Percentiles rank a stretch among this genome's conserved stretches.
These are phyloP conservation scores for Entoloma clypeatum DNA, from an alignment of 1,284 basidiomycete species.

Conservation along the genomic window DNA sequence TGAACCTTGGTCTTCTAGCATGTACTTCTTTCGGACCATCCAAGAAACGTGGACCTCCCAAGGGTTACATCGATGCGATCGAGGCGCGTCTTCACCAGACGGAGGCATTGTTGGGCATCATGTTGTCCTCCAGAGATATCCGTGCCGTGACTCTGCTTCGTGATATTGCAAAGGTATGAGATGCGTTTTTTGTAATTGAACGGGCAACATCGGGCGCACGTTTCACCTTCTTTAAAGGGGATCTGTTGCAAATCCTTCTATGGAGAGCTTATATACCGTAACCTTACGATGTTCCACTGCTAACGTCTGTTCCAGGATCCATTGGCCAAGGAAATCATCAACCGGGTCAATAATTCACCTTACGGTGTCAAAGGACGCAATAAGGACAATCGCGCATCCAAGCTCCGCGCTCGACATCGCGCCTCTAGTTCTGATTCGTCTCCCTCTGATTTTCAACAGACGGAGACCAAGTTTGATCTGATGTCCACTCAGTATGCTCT, in stretches of 20 bases:
- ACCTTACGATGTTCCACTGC: neutral
- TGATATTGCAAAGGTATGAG: conserved; percentile 48
- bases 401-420: conserved; percentile 25
- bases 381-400: conserved; percentile 30
- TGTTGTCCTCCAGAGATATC: conserved; percentile 64
- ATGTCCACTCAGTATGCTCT: conserved; percentile 56
- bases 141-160: conserved; percentile 57
- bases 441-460: conserved; percentile 20
- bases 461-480: conserved; percentile 33
- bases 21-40: conserved; percentile 83
- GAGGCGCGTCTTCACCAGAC: conserved; percentile 85
- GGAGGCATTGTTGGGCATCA: conserved; percentile 77
- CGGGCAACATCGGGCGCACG: neutral
- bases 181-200: conserved; percentile 7
- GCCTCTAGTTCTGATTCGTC: conserved; percentile 26
- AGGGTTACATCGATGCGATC: conserved; percentile 89
- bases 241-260: too few relatives aligned
- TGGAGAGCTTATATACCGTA: too few relatives aligned
- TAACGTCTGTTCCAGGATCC: conserved; percentile 45
- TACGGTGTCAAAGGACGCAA: conserved; percentile 70
- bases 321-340: conserved; percentile 70
- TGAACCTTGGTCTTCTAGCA: conserved; percentile 33
- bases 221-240: too few relatives aligned
- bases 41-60: conserved; percentile 79
- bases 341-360: conserved; percentile 69